Percentiles rank a stretch among this genome's conserved stretches.
These are phyloP conservation scores for Mycena venus DNA, from an alignment of 768 basidiomycete genomes.

Conservation along the genomic window DNA sequence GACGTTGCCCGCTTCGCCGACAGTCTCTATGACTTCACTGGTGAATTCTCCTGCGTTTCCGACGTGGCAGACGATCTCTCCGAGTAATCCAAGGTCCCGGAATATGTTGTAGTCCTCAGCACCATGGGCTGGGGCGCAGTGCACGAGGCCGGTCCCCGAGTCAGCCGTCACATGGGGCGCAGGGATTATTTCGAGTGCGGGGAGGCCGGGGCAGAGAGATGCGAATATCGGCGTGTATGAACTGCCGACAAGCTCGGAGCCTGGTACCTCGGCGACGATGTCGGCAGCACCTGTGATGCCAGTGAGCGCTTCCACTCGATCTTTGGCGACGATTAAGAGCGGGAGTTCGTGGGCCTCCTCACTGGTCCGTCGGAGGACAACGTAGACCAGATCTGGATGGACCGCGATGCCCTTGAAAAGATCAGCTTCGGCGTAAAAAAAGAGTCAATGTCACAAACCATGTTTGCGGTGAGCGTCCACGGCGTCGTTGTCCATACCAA, in stretches of 20 bases:
- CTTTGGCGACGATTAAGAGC: constrained; percentile 64
- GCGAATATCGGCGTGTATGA: constrained; percentile 76
- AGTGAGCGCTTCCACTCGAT: constrained; percentile 57
- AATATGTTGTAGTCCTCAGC: constrained; percentile 91
- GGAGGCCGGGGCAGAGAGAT: constrained; percentile 40
- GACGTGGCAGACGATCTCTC: constrained; percentile 83
- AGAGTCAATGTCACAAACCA: constrained; percentile 65
- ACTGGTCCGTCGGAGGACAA: constrained; percentile 53
- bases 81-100: constrained; percentile 67
- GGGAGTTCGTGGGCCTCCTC: constrained; percentile 19
- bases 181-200: constrained; percentile 61
- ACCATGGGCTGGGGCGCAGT: constrained; percentile 96
- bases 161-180: constrained; percentile 85
- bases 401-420: constrained; percentile 86
- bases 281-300: constrained; percentile 54
- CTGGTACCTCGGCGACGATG: constrained; percentile 51
- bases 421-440: constrained; percentile 14
- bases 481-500: constrained; percentile 98
- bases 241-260: constrained; percentile 70
- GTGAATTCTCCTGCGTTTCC: constrained; percentile 83
- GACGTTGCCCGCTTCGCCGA: constrained; percentile 60
- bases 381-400: constrained; percentile 79
- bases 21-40: constrained; percentile 65
- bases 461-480: constrained; percentile 96
- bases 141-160: constrained; percentile 96